Evolutionary conservation across 768 basidiomycete genomes (phyloP).

Genomic region (Boletus vermiculosoides): DNA sequence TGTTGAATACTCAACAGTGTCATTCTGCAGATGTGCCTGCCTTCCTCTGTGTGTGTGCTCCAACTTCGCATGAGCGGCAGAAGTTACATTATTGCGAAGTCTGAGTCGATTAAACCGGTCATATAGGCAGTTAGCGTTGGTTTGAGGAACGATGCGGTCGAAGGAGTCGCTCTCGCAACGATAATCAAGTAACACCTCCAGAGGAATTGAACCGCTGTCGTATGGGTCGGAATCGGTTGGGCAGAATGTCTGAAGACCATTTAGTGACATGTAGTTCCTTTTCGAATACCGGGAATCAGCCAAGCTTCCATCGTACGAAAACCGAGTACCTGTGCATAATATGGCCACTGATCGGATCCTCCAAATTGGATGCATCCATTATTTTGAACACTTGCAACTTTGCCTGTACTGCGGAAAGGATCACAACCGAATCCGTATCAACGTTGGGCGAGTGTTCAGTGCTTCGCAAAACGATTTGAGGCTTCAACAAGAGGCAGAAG

Average conservation of each 20-base stretch:
- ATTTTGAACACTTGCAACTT: slow-evolving; percentile 77
- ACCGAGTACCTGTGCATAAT: slow-evolving; percentile 74
- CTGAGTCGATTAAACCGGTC: slow-evolving; percentile 95
- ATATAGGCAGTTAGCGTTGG: slow-evolving; percentile 80
- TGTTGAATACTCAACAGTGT: slow-evolving; percentile 48
- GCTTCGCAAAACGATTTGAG: slow-evolving; percentile 80
- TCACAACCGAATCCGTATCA: slow-evolving; percentile 53
- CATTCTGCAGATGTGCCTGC: slow-evolving; percentile 54
- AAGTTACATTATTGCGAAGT: slow-evolving; percentile 67
- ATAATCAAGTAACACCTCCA: slow-evolving; percentile 86
- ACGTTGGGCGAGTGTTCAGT: slow-evolving; percentile 40
- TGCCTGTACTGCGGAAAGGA: slow-evolving; percentile 77
- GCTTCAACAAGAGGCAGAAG: slow-evolving; percentile 85
- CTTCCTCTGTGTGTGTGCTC: slow-evolving; percentile 27
- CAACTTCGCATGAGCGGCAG: slow-evolving; percentile 44
- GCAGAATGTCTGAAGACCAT: slow-evolving; percentile 85
- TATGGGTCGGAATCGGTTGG: slow-evolving; percentile 49
- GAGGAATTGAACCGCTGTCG: slow-evolving; percentile 65
- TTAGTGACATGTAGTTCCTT: slow-evolving; percentile 77
- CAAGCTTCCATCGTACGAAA: neutral
- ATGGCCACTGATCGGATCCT: slow-evolving; percentile 82
- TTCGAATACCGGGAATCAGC: slow-evolving; percentile 3
- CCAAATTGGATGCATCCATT: slow-evolving; percentile 72
- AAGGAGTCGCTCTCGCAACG: slow-evolving; percentile 80
- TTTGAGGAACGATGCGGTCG: slow-evolving; percentile 88